Percentiles rank a stretch among this genome's conserved stretches.
Conservation (phyloP, 2,329 filamentous ascomycete genomes). For the Xenosphaeropsis pyriputrescens region DNA sequence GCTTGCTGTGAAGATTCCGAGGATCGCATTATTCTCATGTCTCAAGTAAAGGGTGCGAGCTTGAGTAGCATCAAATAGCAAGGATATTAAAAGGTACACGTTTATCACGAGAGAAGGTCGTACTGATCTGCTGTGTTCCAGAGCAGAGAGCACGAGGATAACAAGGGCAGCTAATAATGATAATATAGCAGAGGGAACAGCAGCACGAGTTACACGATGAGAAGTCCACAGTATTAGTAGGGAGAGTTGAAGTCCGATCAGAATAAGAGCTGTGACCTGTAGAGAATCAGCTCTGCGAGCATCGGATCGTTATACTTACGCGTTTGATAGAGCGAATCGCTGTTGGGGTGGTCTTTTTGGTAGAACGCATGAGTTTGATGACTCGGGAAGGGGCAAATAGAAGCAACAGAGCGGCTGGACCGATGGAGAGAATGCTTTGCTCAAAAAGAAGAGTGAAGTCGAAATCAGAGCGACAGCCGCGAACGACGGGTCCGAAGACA, state of each 20-base stretch:
- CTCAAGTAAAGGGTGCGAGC: neutral
- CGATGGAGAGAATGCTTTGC: slow-evolving; percentile 3
- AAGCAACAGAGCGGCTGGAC: slow-evolving; percentile 1
- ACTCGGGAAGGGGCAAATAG: neutral
- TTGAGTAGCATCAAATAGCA: slow-evolving; percentile 3
- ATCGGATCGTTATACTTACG: no score
- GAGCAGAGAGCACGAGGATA: neutral
- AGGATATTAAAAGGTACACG: slow-evolving; percentile 1
- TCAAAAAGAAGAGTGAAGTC: slow-evolving; percentile 6
- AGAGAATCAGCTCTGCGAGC: no score
- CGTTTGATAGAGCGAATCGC: neutral
- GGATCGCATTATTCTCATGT: neutral
- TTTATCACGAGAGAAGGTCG: slow-evolving; percentile 2
- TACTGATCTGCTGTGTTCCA: slow-evolving; percentile 4
- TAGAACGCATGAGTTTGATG: slow-evolving; percentile 1
- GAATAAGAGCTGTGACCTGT: no score
- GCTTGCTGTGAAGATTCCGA: neutral
- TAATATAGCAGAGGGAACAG: neutral
- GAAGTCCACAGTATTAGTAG: no score
- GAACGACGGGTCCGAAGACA: slow-evolving; percentile 2
- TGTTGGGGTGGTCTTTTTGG: no score
- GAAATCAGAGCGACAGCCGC: slow-evolving; percentile 1
- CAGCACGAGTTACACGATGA: neutral
- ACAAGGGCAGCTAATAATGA: neutral
- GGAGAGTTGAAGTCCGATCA: no score